phyloP scores from a whole-genome alignment of 139 green algal species.

The Chlamydomonas schloesseri region DNA sequence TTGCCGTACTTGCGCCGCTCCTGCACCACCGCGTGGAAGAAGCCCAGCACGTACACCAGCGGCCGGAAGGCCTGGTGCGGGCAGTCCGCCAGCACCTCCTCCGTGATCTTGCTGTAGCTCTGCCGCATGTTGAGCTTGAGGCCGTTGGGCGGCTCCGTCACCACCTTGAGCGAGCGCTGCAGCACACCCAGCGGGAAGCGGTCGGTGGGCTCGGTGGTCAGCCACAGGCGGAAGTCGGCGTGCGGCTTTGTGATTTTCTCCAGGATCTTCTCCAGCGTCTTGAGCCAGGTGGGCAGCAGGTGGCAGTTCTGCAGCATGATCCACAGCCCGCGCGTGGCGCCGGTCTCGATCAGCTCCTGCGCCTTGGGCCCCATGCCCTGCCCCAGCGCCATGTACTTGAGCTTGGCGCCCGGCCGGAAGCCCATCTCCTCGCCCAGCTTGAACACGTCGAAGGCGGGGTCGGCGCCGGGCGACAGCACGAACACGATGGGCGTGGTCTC shows the following conservation, averaged over 20 bases:
- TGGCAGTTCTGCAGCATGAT: conserved; percentile 94
- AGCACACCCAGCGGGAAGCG: conserved; percentile 85
- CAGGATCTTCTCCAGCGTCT: conserved; percentile 90
- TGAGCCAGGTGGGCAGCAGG: conserved; percentile 88
- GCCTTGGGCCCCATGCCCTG: conserved; percentile 93
- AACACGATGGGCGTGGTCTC: conserved; percentile 89
- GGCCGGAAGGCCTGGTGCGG: conserved; percentile 84
- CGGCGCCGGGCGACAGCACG: conserved; percentile 88
- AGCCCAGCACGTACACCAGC: conserved; percentile 89
- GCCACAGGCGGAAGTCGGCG: conserved; percentile 89
- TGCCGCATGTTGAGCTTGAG: conserved; percentile 93
- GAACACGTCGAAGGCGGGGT: conserved; percentile 93
- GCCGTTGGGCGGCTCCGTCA: conserved; percentile 93
- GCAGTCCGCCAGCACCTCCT: conserved; percentile 83
- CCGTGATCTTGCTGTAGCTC: conserved; percentile 89
- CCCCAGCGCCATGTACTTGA: conserved; percentile 94
- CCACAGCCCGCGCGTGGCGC: conserved; percentile 81
- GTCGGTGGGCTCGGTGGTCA: conserved; percentile 87
- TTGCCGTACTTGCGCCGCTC: conserved; percentile 94
- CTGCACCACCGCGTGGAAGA: conserved; percentile 93
- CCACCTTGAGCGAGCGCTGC: conserved; percentile 84
- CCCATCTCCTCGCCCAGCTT: conserved; percentile 91
- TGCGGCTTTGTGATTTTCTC: conserved; percentile 80
- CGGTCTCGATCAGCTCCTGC: conserved; percentile 84
- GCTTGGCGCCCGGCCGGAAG: conserved; percentile 83